Conservation (phyloP, 2,329 filamentous ascomycete species). For the Trichophyton mentagrophytes region DNA sequence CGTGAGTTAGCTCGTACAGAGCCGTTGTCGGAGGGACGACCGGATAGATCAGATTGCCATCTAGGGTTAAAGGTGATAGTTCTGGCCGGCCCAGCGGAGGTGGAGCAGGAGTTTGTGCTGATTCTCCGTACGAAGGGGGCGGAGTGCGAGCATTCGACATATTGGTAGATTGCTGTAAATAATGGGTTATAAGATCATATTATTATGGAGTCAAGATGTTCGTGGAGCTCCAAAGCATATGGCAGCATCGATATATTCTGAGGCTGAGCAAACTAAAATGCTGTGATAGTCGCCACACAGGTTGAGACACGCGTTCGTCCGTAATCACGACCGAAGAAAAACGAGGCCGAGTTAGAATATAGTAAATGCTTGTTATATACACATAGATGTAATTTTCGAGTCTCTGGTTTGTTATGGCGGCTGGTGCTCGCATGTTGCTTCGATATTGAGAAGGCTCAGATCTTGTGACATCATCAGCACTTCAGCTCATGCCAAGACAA, state of each 20-base stretch:
- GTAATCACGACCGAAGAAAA: background rate
- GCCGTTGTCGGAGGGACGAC: constrained; percentile 9
- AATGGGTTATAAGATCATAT: too few species aligned
- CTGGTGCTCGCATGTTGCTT: background rate
- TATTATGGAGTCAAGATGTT: background rate
- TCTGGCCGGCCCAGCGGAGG: background rate
- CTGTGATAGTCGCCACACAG: background rate
- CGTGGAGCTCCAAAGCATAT: background rate
- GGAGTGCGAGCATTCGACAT: background rate
- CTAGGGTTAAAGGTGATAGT: constrained; percentile 10
- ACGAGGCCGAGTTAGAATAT: background rate
- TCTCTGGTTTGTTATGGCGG: background rate
- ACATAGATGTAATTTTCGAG: background rate
- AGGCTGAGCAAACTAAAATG: background rate
- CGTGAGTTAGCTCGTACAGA: constrained; percentile 11
- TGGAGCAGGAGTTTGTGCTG: background rate
- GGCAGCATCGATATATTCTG: background rate
- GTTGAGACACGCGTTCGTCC: background rate
- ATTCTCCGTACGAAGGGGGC: constrained; percentile 10
- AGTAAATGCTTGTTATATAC: background rate
- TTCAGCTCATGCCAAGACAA: background rate
- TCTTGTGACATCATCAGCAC: background rate
- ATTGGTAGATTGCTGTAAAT: background rate
- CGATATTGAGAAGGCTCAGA: background rate
- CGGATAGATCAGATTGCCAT: constrained; percentile 11